Conservation (phyloP, 257 asterid species). For the Lavandula angustifolia region DNA sequence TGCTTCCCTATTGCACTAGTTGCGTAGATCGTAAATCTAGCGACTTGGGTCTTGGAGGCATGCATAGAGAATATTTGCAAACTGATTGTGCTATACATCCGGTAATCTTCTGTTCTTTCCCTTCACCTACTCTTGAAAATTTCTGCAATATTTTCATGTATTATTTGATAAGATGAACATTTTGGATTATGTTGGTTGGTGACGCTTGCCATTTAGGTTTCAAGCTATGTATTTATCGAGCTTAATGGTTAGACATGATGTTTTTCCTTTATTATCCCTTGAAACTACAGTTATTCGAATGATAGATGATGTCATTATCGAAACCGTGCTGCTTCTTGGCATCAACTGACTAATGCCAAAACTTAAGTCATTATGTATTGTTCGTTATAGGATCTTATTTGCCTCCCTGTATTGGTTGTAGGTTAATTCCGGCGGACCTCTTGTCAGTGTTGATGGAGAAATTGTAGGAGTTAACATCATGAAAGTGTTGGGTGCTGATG, state of each 20-base stretch:
- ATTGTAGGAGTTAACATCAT: constrained; percentile 73
- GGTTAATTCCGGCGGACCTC: constrained; percentile 99
- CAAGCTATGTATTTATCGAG: constrained; percentile 1
- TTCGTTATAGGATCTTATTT: constrained; percentile 15
- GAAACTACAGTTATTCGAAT: constrained; percentile 6
- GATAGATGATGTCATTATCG: not conserved
- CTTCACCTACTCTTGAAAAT: constrained; percentile 7
- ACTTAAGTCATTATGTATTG: constrained; percentile 18
- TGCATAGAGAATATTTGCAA: constrained; percentile 82
- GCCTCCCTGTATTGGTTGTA: constrained; percentile 35
- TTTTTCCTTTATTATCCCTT: constrained; percentile 6
- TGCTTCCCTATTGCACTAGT: constrained; percentile 43
- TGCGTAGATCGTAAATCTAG: constrained; percentile 94
- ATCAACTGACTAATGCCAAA: constrained; percentile 11
- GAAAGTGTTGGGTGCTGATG: constrained; percentile 84
- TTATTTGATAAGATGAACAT: not conserved
- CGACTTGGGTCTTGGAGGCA: constrained; percentile 92
- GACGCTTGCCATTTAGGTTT: not conserved
- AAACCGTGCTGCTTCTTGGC: constrained; percentile 17
- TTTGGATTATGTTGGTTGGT: constrained; percentile 4
- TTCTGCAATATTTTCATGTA: not conserved
- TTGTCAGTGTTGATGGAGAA: constrained; percentile 85
- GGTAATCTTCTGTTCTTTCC: constrained; percentile 41
- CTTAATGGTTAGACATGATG: constrained; percentile 2
- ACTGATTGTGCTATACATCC: constrained; percentile 88